Conservation (phyloP, 108 stramenopile genomes). For the Epithemia pelagica region DNA sequence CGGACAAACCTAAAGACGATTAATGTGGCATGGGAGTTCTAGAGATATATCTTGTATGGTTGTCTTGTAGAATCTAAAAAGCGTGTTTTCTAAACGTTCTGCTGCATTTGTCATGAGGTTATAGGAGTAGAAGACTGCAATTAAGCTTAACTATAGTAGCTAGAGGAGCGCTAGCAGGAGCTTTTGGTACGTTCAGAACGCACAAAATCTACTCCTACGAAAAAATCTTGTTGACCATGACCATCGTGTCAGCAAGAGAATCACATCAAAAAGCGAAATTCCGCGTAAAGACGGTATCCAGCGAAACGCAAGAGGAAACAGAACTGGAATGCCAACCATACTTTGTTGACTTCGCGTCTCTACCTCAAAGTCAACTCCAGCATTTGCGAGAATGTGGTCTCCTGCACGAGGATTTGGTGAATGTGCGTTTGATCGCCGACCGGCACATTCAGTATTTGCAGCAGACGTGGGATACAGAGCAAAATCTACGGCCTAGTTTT, state of each 20-base stretch:
- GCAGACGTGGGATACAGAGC: slow-evolving; percentile 23
- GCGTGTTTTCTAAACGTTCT: too few relatives aligned
- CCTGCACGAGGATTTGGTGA: slow-evolving; percentile 17
- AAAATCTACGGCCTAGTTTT: slow-evolving; percentile 32
- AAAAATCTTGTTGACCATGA: neutral
- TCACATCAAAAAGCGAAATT: neutral
- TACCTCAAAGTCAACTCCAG: slow-evolving; percentile 35
- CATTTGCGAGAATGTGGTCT: slow-evolving; percentile 60
- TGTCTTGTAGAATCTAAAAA: too few relatives aligned
- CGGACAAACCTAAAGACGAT: neutral
- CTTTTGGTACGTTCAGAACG: too few relatives aligned
- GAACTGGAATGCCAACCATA: slow-evolving; percentile 73
- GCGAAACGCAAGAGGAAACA: slow-evolving; percentile 46
- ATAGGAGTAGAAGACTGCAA: too few relatives aligned
- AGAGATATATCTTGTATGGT: too few relatives aligned
- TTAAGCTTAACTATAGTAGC: too few relatives aligned
- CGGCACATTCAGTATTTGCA: slow-evolving; percentile 31
- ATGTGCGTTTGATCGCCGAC: slow-evolving; percentile 33
- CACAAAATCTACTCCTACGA: too few relatives aligned
- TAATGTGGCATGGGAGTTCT: too few relatives aligned
- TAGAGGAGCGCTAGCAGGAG: too few relatives aligned
- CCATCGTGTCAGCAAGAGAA: neutral
- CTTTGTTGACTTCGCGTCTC: slow-evolving; percentile 50
- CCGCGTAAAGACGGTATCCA: slow-evolving; percentile 22
- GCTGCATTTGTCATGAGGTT: too few relatives aligned